These are phyloP conservation scores for Apium graveolens DNA, from an alignment of 129 eudicot genomes.

Conservation along the genomic window DNA sequence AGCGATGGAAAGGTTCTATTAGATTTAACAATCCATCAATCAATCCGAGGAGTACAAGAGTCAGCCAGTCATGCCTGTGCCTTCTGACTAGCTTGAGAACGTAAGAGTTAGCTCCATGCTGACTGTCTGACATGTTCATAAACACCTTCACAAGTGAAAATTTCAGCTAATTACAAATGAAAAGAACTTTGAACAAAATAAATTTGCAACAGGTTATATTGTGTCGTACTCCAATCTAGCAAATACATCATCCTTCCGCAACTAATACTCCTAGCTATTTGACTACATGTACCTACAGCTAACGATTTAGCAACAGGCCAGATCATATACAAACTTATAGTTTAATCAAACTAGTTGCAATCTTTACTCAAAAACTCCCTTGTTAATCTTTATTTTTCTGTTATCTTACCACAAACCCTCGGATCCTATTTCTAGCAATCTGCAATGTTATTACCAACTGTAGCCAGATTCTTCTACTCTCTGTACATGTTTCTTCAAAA, in stretches of 20 bases:
- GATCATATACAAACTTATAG: neutral
- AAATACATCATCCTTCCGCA: neutral
- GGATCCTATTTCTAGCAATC: neutral
- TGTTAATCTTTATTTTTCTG: neutral
- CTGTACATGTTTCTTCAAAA: neutral
- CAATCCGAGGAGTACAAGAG: constrained; percentile 51
- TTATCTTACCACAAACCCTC: neutral
- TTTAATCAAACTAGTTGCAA: neutral
- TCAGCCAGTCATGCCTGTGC: constrained; percentile 85
- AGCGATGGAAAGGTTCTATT: constrained; percentile 87
- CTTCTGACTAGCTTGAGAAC: constrained; percentile 54
- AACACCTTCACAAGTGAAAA: constrained; percentile 4
- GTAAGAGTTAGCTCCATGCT: constrained; percentile 68
- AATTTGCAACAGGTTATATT: neutral
- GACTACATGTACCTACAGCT: neutral
- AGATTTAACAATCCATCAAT: constrained; percentile 56
- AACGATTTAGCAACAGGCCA: neutral
- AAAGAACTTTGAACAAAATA: neutral
- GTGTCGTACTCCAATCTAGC: neutral
- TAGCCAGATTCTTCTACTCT: neutral
- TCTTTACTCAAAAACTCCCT: neutral
- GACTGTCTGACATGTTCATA: constrained; percentile 80
- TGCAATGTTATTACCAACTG: neutral
- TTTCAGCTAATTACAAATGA: neutral
- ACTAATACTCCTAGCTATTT: neutral